Conservation (phyloP, 2,329 filamentous ascomycete genomes). For the Aspergillus sp. region DNA sequence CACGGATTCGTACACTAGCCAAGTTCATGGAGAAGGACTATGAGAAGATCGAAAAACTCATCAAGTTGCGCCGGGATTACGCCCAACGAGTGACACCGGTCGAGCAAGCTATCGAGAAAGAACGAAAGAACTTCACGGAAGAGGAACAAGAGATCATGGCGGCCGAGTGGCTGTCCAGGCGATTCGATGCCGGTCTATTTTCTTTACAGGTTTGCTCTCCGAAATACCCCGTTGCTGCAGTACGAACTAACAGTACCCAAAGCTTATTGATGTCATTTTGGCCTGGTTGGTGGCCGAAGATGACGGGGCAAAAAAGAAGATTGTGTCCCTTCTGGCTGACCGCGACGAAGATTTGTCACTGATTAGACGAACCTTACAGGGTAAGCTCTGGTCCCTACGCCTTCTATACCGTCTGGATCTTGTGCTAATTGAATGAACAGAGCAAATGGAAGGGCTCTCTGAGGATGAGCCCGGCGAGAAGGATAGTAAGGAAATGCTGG, state of each 20-base stretch:
- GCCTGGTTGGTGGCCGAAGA: slow-evolving; percentile 95
- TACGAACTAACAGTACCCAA: slow-evolving; percentile 9
- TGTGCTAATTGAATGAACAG: slow-evolving; percentile 33
- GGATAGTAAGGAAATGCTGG: slow-evolving; percentile 65
- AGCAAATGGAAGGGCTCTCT: slow-evolving; percentile 63
- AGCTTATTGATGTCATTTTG: slow-evolving; percentile 76
- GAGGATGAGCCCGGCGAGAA: slow-evolving; percentile 56
- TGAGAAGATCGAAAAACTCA: slow-evolving; percentile 73
- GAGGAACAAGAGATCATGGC: slow-evolving; percentile 64
- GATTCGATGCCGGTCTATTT: slow-evolving; percentile 83
- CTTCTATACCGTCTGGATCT: neutral
- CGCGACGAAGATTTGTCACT: slow-evolving; percentile 65
- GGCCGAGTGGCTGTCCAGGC: slow-evolving; percentile 70
- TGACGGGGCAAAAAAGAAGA: slow-evolving; percentile 66
- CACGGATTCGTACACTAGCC: slow-evolving; percentile 79
- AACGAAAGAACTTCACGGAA: slow-evolving; percentile 56
- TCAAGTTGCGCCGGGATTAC: slow-evolving; percentile 72
- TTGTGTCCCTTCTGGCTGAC: slow-evolving; percentile 66
- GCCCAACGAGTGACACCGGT: slow-evolving; percentile 62
- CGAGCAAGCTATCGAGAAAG: slow-evolving; percentile 62
- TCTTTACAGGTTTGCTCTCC: slow-evolving; percentile 62
- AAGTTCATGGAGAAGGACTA: slow-evolving; percentile 97
- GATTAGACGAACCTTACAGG: slow-evolving; percentile 68
- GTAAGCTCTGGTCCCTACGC: slow-evolving; percentile 35
- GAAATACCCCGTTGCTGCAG: neutral